Base-by-base conservation (phyloP, 2,329 filamentous ascomycete species). In the Aureobasidium sp. region DNA sequence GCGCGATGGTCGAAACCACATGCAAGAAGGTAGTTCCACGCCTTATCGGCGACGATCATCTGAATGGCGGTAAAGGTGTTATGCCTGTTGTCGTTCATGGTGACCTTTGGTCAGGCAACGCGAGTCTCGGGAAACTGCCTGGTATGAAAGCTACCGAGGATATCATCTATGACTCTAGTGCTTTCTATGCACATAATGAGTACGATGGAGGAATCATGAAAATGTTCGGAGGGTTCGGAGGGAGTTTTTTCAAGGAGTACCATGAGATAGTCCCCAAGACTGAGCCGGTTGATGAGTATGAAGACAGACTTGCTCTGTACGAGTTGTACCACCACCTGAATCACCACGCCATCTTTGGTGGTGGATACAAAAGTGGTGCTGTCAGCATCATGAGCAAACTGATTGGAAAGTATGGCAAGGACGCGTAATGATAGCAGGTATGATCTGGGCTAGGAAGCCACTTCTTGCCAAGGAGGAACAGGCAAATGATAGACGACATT, bases 171-270 rank as follows among this genome's bases (percentile, higher is more conserved):
- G 93, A 97, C 71, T 86, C 91, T 0, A 88, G 87, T 2, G 83
- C 85, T 46, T 89, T 88, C 66, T 97, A 95, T 70, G 90, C 87
- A 1, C 92, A 97, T 72, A 88, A 82, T 1, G 93, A 97, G 77
- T 97, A 87, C 73, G 93, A 97, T 67, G 77, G 96, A 58, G 93
- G 93, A 0, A 96, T 96, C 67, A 97, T 97, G 91, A 84, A 83
- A 57, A 96, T 97, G 91, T 97, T 97, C 80, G 92, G 92, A 0
- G 93, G 93, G 0, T 96, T 95, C 74, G 86, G 86, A 0, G 69
- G 73, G 0, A 73, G 70, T 0, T 96, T 96, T 69, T 86, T 89
- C 80, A 81, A 81, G 36, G 90, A 94, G 71, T 97, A 97, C 72
- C 84, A 89, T 72, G 73, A 78, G 42, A 70, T 91, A 27, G 85